phyloP scores from a whole-genome alignment of 371 early-diverging fungal genomes.

The Globomyces sp. region DNA sequence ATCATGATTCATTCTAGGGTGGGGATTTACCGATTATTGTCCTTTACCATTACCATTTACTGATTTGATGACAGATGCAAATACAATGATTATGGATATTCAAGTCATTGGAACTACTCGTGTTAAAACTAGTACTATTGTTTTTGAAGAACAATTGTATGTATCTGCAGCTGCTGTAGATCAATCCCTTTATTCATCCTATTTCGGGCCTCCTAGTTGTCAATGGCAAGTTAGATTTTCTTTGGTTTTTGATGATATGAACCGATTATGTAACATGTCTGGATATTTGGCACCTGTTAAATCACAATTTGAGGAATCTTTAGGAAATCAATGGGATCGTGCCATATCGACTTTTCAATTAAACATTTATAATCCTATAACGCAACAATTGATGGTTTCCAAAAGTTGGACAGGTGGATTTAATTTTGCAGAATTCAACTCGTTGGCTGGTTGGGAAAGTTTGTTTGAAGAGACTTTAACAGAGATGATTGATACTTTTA shows the following conservation, averaged over 20 bases:
- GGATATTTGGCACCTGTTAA: constrained; percentile 23
- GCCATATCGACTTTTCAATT: constrained; percentile 26
- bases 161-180: background rate
- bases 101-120: constrained; percentile 20
- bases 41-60: constrained; percentile 9
- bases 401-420: constrained; percentile 44
- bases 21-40: constrained; percentile 34
- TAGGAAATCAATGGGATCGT: constrained; percentile 26
- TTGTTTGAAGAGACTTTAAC: background rate
- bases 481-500: background rate
- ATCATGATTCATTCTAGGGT: constrained; percentile 22
- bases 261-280: constrained; percentile 19
- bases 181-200: constrained; percentile 5
- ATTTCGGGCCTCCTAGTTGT: constrained; percentile 29
- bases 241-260: constrained; percentile 16
- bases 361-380: constrained; percentile 1
- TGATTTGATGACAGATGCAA: constrained; percentile 19
- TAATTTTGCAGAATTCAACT: constrained; percentile 22
- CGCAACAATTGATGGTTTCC: constrained; percentile 9
- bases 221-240: constrained; percentile 22
- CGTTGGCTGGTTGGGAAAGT: constrained; percentile 8
- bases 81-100: constrained; percentile 23
- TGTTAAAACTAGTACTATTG: constrained; percentile 10
- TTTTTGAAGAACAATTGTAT: constrained; percentile 5
- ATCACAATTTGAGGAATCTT: constrained; percentile 17